Base-by-base conservation (phyloP, 140 eudicot species). In the Senecio squalidus region DNA sequence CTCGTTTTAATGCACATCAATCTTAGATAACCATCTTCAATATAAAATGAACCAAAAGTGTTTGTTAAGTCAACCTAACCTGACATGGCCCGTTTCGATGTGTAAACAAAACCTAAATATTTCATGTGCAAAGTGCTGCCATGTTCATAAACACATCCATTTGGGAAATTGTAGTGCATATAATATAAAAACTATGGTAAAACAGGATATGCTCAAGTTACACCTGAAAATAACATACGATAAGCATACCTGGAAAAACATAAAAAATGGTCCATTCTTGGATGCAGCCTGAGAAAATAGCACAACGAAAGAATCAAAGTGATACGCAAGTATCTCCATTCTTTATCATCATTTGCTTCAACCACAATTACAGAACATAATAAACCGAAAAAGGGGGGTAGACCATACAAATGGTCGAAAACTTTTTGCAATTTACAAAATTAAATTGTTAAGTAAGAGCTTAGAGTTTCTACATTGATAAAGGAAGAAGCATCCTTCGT, bases 401-500 rank as follows among this genome's bases (percentile, higher is more conserved):
- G 69, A 70, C 73, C 71, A 21, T 50, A 43, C 51, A 43, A 29
- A 64, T 67, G 74, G 76, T 38, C 72, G 80, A 69, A 48, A 60
- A 56, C 48, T 39, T 60, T 59, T 68, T 38, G 60, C 62, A 79
- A 70, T 70, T 75, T 78, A 77, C 81, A 72, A 17, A 62, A 31
- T 28, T 29, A 57, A 30, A 45, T 26, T 26, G 48, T 29, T n/a
- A 56, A 26, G 74, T n/a, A 56, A 26, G 74, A 27, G 30, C 31
- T 33, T 66, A 31, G 33, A 62, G 38, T 64, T 24, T 56, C 78
- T 75, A 91, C 96, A 87, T 92, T 17, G 96, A 92, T 67, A 92
- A 67, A 16, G 98, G 98, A 64, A 92, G 96, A 77, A 92, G 96
- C 98, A 92, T 84, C 74, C 96, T 82, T 76, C 96, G 86, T 74